phyloP scores from a whole-genome alignment of 345 rosid species.

The Camelina laxa region DNA sequence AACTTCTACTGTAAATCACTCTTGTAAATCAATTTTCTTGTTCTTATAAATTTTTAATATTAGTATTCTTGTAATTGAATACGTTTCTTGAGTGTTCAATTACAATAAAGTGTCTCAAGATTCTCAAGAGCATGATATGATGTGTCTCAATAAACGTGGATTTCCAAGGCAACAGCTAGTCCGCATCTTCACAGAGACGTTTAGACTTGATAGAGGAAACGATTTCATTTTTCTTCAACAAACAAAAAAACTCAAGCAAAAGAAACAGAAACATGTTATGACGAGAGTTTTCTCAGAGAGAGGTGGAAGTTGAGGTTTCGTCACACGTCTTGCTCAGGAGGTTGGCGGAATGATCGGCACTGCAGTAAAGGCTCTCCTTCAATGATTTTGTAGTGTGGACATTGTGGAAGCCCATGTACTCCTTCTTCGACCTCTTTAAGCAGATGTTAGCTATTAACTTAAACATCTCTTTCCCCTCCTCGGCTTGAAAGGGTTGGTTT shows the following conservation, averaged over 20 bases:
- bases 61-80: no score
- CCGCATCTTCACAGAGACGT: no score
- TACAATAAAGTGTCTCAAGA: no score
- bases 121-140: no score
- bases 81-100: no score
- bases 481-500: slow-evolving; percentile 53
- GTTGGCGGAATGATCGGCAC: background rate
- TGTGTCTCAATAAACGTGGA: no score
- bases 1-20: no score
- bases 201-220: no score
- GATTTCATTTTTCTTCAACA: no score
- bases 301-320: background rate
- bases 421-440: slow-evolving; percentile 41
- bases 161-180: no score
- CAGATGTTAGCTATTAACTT: slow-evolving; percentile 58
- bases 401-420: background rate
- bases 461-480: slow-evolving; percentile 46
- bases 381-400: background rate
- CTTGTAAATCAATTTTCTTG: no score
- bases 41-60: no score
- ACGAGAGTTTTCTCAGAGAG: background rate
- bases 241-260: background rate
- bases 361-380: slow-evolving; percentile 1
- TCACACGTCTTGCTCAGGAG: background rate
- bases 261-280: background rate